Percentiles rank a stretch among this genome's conserved stretches.
Conservation (phyloP, 768 basidiomycete genomes). For the Russula ochroleuca region DNA sequence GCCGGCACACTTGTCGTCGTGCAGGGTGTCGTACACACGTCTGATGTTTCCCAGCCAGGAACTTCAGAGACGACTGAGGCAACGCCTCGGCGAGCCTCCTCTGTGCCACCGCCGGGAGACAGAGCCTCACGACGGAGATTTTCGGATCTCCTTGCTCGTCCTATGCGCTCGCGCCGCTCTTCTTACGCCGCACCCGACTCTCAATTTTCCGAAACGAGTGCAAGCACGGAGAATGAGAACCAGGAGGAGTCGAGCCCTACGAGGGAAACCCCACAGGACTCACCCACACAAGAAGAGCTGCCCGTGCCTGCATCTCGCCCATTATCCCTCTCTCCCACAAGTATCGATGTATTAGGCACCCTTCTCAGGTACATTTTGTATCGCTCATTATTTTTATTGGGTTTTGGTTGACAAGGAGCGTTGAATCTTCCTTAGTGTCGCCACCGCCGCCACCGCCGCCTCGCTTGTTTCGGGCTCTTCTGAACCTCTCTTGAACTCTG, state of each 20-base stretch:
- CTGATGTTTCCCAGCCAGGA: constrained; percentile 47
- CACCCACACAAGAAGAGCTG: constrained; percentile 8
- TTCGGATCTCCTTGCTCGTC: constrained; percentile 20
- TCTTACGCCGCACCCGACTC: constrained; percentile 24
- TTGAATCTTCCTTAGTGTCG: constrained; percentile 50
- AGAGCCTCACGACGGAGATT: constrained; percentile 13
- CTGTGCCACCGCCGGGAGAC: constrained; percentile 20
- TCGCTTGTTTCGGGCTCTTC: constrained; percentile 74
- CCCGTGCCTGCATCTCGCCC: constrained; percentile 23
- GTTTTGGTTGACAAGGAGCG: background rate
- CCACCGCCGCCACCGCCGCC: constrained; percentile 87
- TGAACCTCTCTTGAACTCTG: constrained; percentile 57
- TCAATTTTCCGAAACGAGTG: constrained; percentile 13
- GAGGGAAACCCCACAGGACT: constrained; percentile 6
- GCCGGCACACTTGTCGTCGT: constrained; percentile 79
- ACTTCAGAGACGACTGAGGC: constrained; percentile 18
- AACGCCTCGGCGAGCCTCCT: constrained; percentile 4
- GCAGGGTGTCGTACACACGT: constrained; percentile 78
- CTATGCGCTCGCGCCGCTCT: constrained; percentile 26
- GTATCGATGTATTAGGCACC: constrained; percentile 81
- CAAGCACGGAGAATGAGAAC: constrained; percentile 9
- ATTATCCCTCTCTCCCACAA: constrained; percentile 54
- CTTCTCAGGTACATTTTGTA: constrained; percentile 57
- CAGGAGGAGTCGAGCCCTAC: constrained; percentile 13
- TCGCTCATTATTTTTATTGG: background rate